Evolutionary conservation across 2,329 filamentous ascomycete species (phyloP), one percentile per base, ranked within the genome.

Genomic region (Lecanicillium sp.): DNA sequence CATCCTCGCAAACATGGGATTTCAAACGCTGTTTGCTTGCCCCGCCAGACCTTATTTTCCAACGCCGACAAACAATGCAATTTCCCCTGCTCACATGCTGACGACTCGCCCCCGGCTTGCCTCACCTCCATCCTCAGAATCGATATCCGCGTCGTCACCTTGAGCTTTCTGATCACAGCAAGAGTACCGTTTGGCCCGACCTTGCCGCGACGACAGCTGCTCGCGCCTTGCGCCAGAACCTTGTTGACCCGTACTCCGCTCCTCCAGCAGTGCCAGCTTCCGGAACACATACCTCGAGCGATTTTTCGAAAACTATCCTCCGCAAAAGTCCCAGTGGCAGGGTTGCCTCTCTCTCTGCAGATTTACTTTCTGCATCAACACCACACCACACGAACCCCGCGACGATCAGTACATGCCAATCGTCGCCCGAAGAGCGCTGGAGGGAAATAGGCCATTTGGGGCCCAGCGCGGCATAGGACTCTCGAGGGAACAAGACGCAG

Each of bases 1-100:
- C 37, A 40, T 40, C 14, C 27, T 35, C 29, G 32, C 15, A 17
- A 35, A 20, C 17, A 40, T 40, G 37, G 37, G 32, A 39, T 17
- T 37, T 18, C 20, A 10, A 15, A 31, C 15, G 15, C 22, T 17
- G n/a, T 18, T 32, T 31, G 11, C 29, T 17, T 27, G 12, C 13
- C 32, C 15, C 5, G 17, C 36, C 29, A 9, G 11, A 31, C 12
- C 14, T 29, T 28, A 1, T 3, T 38, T 38, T 39, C 13, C n/a
- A n/a, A n/a, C n/a, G n/a, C 29, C 22, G 30, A 39, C 30, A 30
- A 10, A 14, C 12, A 10, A 20, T 9, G 28, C 5, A 3, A 17
- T 3, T 36, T 36, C 27, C 17, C 35, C 35, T 12, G 14, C 19
- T 27, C 27, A 38, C 19, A 22, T 19, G 17, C 15, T 18, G 4